Base-by-base conservation (phyloP, 73 alveolate genomes). In the Halteria grandinella region DNA sequence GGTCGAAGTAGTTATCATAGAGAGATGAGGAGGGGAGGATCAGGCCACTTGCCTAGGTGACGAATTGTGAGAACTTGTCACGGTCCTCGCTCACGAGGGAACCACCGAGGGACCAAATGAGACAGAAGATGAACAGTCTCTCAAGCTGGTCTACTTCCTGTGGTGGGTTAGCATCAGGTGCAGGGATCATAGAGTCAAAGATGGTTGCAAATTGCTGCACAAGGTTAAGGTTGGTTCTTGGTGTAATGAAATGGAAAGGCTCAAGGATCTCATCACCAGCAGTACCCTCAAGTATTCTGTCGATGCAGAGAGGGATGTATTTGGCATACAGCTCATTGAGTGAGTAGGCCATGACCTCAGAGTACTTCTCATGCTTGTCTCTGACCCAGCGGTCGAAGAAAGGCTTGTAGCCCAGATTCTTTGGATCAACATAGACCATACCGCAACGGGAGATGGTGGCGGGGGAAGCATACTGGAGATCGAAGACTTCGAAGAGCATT, bases 361-460 rank as follows among this genome's bases (percentile, higher is more conserved):
- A 52, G 14, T 62, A 43, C 40, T 59, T 60, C 57, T 55, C 79
- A 0, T n/a, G 60, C 50, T 76, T 69, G 27, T 25, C 62, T 50
- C 55, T 70, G 44, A 73, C 55, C 97, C 97, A 90, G 51, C 88
- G 82, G 43, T 86, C 94, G 23, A 79, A 86, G 91, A 58, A 86
- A 17, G 97, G 97, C 20, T 72, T 41, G 55, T 64, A 85, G 18
- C 96, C 91, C 1, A 81, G 77, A 72, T 89, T 83, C 76, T 80
- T 79, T 21, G 95, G 91, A 63, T 97, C 99, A 1, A 95, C 99
- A 77, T 95, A 98, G 59, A 98, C 97, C 99, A 98, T 98, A 90
- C 99, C 99, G 73, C 99, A 97, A 84, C 99, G 95, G 58, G 99
- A 93, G 44, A 98, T 95, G 14, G 99, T 98, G 33, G 99, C 99